Evolutionary conservation across 352 stramenopile species (phyloP), one percentile per base, ranked within the genome.

Genomic region (Pythium scleroteichum): DNA sequence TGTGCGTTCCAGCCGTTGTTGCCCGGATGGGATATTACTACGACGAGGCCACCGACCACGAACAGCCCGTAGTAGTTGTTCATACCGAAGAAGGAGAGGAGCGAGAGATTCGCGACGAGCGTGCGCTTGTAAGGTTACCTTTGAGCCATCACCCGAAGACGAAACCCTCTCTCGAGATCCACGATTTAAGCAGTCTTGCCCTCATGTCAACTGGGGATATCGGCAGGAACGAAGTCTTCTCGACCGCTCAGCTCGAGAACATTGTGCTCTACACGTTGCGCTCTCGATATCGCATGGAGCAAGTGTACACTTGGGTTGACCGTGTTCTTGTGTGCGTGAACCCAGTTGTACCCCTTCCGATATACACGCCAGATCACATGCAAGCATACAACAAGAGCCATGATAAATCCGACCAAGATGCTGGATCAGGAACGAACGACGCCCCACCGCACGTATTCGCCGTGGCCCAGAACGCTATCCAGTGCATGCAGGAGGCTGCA

Each of bases 311-410:
- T 33, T 91, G 82, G 82, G 75, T 91, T 27, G 82, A 92, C 59
- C 78, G 79, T 19, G 82, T 94, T 4, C 70, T 94, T 3, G 68
- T 94, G 4, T 83, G 78, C 20, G 52, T 94, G 16, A 94, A 94
- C 53, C 85, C 85, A 0, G 74, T 90, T 22, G 73, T 67, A 19
- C 75, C 82, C 24, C 65, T 94, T 27, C 82, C 85, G 4, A 89
- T 94, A 27, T 94, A 90, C 64, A 94, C 85, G n/a, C 85, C 85
- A 0, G 79, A 91, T 55, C 77, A 88, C 54, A 90, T 94, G 79
- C 79, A 88, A 39, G 79, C 77, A 29, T 93, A 91, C 58, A 87
- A 87, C 62, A 85, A 85, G 57, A 85, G 67, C 46, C 65, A 73
- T 24, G 78, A 88, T 32, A 77, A 85, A 41, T 78, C 73, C 2